A percentile compares a stretch with the other conserved stretches of the same genome.
phyloP scores from a whole-genome alignment of 208 protist species.

The Acanthamoeba castellanii region DNA sequence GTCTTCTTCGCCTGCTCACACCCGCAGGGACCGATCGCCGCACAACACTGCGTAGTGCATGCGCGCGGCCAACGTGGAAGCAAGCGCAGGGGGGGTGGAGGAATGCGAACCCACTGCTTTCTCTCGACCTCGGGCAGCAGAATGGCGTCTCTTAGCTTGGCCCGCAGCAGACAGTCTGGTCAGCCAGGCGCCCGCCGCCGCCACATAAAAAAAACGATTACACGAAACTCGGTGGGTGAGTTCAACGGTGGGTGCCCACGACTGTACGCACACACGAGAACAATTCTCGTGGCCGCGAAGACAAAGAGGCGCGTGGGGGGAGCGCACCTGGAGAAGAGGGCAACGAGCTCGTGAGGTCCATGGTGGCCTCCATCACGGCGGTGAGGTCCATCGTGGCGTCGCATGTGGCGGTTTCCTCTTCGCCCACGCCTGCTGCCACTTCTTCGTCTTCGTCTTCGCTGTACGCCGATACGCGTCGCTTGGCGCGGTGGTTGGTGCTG shows the following conservation, averaged over 20 bases:
- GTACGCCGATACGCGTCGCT: background rate
- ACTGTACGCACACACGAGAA: too few species aligned
- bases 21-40: background rate
- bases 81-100: background rate
- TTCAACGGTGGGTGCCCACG: too few species aligned
- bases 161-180: background rate
- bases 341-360: background rate
- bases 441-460: background rate
- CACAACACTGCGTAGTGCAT: background rate
- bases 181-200: background rate
- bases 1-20: background rate
- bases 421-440: too few species aligned
- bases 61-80: background rate
- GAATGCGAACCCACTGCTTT: background rate
- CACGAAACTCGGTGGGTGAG: background rate
- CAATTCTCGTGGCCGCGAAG: too few species aligned
- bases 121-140: background rate
- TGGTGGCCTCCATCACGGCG: background rate
- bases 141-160: background rate
- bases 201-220: background rate
- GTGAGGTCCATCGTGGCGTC: background rate
- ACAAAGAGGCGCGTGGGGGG: background rate
- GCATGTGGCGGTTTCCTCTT: too few species aligned
- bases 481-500: too few species aligned
- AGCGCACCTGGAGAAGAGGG: background rate